A percentile compares a stretch with the other conserved stretches of the same genome.
Evolutionary conservation across 2,329 filamentous ascomycete species (phyloP).

Genomic region (Aspergillus fischeri): DNA sequence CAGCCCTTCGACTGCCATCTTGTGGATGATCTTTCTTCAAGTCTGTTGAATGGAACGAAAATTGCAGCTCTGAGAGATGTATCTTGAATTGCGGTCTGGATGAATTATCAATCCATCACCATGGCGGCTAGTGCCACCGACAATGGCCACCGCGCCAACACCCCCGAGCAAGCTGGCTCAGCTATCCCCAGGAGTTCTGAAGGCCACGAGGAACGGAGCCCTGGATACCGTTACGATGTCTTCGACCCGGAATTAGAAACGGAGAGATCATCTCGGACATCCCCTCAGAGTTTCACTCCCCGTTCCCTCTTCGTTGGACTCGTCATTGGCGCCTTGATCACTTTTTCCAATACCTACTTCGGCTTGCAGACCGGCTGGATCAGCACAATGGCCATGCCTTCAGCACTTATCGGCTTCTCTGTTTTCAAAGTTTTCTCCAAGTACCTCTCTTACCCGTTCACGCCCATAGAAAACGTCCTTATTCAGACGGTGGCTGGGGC

Average conservation of each 20-base stretch:
- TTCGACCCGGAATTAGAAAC: neutral
- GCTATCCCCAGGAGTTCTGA: conserved; percentile 2
- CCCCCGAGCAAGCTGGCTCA: conserved; percentile 3
- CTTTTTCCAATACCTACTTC: conserved; percentile 98
- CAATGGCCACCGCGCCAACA: conserved; percentile 3
- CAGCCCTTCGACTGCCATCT: neutral
- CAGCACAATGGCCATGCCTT: conserved; percentile 93
- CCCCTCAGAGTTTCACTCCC: conserved; percentile 68
- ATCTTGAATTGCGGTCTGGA: conserved; percentile 11
- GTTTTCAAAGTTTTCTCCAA: conserved; percentile 78
- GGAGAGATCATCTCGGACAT: conserved; percentile 16
- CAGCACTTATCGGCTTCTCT: conserved; percentile 88
- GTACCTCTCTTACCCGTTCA: conserved; percentile 75
- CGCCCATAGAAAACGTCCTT: conserved; percentile 91
- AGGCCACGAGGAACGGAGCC: neutral
- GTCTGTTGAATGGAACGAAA: neutral
- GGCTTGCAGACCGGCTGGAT: conserved; percentile 88
- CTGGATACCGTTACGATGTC: neutral
- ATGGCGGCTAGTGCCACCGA: conserved; percentile 27
- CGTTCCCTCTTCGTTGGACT: conserved; percentile 77
- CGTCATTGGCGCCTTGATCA: conserved; percentile 82
- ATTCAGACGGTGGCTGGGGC: conserved; percentile 94
- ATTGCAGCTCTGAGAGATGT: neutral
- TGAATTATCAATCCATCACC: conserved; percentile 36
- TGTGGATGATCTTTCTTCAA: neutral